Evolutionary conservation across 2,329 filamentous ascomycete genomes (phyloP).

Genomic region (Mycosphaerella arachidis): DNA sequence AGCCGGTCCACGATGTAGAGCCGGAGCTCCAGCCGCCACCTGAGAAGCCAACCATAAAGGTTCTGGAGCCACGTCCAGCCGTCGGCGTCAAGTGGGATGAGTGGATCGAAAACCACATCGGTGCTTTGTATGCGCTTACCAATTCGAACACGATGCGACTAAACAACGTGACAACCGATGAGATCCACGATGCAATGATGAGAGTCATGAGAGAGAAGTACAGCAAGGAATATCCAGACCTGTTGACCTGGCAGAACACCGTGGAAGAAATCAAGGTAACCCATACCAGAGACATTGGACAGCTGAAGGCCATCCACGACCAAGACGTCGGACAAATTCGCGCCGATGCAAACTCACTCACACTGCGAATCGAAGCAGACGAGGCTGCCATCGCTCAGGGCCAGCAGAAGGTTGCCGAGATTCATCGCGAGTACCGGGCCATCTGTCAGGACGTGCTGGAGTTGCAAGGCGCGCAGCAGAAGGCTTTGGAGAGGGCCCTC

Average conservation of each 20-base stretch:
- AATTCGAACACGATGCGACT: background rate
- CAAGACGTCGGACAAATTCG: background rate
- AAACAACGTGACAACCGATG: slow-evolving; percentile 10
- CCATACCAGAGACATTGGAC: background rate
- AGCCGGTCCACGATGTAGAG: background rate
- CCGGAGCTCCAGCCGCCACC: background rate
- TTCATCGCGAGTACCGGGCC: background rate
- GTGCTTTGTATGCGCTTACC: background rate
- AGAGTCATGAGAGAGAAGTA: background rate
- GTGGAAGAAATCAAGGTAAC: background rate
- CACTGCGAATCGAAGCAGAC: background rate
- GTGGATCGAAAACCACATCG: background rate
- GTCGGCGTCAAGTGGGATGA: background rate
- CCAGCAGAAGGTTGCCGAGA: background rate
- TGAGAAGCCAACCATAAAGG: background rate
- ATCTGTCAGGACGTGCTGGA: background rate
- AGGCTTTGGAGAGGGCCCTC: background rate
- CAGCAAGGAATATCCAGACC: slow-evolving; percentile 1
- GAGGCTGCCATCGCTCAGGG: background rate
- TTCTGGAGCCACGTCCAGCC: background rate
- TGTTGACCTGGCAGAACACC: background rate
- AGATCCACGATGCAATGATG: slow-evolving; percentile 2
- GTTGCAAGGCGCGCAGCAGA: background rate
- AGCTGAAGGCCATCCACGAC: background rate
- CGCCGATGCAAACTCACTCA: background rate